Conservation (phyloP, 495 filamentous ascomycete genomes). For the Clavariopsis aquatica region DNA sequence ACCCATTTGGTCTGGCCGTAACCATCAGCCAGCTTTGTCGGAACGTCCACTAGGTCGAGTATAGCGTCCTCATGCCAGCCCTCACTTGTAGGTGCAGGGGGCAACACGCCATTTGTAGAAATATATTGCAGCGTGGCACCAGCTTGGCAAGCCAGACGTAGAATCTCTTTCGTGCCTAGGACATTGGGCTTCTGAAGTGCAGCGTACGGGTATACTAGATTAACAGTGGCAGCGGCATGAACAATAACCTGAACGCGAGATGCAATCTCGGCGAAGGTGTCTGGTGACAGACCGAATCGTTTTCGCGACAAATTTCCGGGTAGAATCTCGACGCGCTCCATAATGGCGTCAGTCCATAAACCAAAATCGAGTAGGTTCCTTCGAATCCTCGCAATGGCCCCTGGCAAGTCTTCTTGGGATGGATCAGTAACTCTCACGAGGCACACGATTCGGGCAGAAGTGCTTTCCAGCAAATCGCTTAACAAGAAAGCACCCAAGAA, state of each 20-base stretch:
- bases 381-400: conserved; percentile 59
- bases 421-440: conserved; percentile 65
- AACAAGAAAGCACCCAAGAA: conserved; percentile 37
- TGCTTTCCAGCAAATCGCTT: conserved; percentile 46
- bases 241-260: conserved; percentile 60
- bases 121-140: conserved; percentile 69
- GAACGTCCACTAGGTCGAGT: conserved; percentile 60
- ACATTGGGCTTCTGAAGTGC: conserved; percentile 51
- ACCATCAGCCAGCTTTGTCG: conserved; percentile 57
- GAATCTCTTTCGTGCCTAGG: conserved; percentile 63
- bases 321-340: conserved; percentile 68
- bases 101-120: conserved; percentile 68
- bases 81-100: conserved; percentile 50
- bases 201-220: conserved; percentile 68
- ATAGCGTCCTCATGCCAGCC: conserved; percentile 64
- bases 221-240: conserved; percentile 66
- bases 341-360: conserved; percentile 65
- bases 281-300: conserved; percentile 59
- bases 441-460: conserved; percentile 65
- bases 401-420: conserved; percentile 54
- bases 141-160: conserved; percentile 60
- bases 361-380: conserved; percentile 65
- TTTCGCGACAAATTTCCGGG: conserved; percentile 63
- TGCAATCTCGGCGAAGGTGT: conserved; percentile 59
- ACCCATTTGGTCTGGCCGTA: conserved; percentile 63